phyloP scores from a whole-genome alignment of 768 basidiomycete species.

The Tylopilus cervinicoccineus region DNA sequence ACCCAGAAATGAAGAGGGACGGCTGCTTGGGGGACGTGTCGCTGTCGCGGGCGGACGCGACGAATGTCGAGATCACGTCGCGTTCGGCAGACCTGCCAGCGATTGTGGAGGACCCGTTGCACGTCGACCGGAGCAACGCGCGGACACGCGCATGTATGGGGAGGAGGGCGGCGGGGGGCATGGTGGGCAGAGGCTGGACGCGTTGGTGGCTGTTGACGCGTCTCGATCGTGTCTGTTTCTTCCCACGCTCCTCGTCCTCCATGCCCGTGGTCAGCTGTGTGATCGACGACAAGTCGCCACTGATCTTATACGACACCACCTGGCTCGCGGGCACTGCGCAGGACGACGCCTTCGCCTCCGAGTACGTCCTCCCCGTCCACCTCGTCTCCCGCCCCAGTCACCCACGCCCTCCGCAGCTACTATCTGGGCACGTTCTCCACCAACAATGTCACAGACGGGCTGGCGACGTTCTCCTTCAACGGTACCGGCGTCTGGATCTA shows the following conservation, averaged over 20 bases:
- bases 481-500: constrained; percentile 48
- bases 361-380: constrained; percentile 11
- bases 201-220: constrained; percentile 26
- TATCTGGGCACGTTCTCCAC: constrained; percentile 37
- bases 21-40: constrained; percentile 31
- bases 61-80: constrained; percentile 52
- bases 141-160: constrained; percentile 59
- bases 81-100: constrained; percentile 70
- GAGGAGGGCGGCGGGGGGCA: constrained; percentile 45
- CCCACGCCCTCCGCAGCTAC: constrained; percentile 27
- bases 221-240: constrained; percentile 14
- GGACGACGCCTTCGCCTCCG: constrained; percentile 10
- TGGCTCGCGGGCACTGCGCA: constrained; percentile 19
- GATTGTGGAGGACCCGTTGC: constrained; percentile 50
- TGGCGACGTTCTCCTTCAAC: constrained; percentile 42
- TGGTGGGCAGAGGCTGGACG: constrained; percentile 45
- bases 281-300: constrained; percentile 32
- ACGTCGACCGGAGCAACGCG: constrained; percentile 68
- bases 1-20: constrained; percentile 84
- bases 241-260: constrained; percentile 22
- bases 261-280: constrained; percentile 26
- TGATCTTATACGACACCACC: constrained; percentile 25
- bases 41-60: constrained; percentile 47
- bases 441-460: constrained; percentile 33
- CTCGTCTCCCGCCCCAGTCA: not conserved